Conservation (phyloP, 139 green algal genomes). For the Nannochloris sp. region DNA sequence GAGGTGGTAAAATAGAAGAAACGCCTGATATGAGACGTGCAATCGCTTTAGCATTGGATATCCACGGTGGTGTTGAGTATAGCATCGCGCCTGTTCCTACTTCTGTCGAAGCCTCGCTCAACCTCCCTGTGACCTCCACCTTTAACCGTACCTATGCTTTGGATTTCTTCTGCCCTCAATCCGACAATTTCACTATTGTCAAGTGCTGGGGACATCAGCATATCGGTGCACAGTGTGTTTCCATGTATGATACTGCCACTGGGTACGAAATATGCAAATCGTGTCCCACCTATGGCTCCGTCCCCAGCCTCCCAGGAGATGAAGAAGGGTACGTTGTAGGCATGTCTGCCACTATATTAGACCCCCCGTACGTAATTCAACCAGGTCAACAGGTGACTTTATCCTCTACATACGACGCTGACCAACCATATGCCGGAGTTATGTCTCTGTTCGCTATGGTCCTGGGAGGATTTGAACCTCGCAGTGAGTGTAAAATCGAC, state of each 20-base stretch:
- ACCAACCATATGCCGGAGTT: neutral
- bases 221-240: neutral
- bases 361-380: neutral
- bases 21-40: neutral
- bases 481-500: neutral
- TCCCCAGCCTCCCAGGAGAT: neutral
- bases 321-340: slow-evolving; percentile 1
- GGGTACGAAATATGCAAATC: neutral
- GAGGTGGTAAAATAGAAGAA: too few species aligned
- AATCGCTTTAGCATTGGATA: neutral
- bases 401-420: neutral
- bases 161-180: slow-evolving; percentile 7
- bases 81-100: neutral
- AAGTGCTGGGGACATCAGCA: neutral
- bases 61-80: slow-evolving; percentile 2
- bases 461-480: neutral
- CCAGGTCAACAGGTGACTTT: slow-evolving; percentile 5
- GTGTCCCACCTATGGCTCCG: neutral
- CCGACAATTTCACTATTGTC: neutral
- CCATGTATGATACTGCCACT: neutral
- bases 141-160: slow-evolving; percentile 5
- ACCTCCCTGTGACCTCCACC: neutral
- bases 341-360: slow-evolving; percentile 1
- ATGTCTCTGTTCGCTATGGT: slow-evolving; percentile 3
- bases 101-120: neutral